Percentiles rank a stretch among this genome's conserved stretches.
phyloP scores from a whole-genome alignment of 345 rosid genomes.

The Odontarrhena argentea region DNA sequence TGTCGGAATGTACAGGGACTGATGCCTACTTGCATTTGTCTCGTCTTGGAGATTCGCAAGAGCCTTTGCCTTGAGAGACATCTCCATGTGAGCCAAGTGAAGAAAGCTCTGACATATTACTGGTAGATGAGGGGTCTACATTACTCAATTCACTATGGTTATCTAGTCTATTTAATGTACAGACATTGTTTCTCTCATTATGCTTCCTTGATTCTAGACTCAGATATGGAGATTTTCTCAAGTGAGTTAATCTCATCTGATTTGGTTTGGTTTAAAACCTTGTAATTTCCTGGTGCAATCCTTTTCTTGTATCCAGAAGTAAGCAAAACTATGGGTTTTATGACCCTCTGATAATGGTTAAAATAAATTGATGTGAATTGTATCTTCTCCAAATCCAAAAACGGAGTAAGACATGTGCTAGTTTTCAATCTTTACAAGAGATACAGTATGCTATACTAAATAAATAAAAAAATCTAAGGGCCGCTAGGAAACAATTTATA shows the following conservation, averaged over 20 bases:
- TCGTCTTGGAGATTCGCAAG: slow-evolving; percentile 67
- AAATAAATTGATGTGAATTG: no score
- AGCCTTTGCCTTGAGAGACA: slow-evolving; percentile 59
- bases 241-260: slow-evolving; percentile 37
- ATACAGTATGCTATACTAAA: no score
- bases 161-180: slow-evolving; percentile 27
- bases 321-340: background rate
- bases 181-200: slow-evolving; percentile 32
- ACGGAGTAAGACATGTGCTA: no score
- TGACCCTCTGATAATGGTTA: no score
- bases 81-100: slow-evolving; percentile 20
- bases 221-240: slow-evolving; percentile 29
- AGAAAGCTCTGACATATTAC: slow-evolving; percentile 30
- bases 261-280: slow-evolving; percentile 13
- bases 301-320: slow-evolving; percentile 17
- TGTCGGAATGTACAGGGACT: slow-evolving; percentile 57
- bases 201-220: slow-evolving; percentile 31
- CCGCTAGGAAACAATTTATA: no score
- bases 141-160: slow-evolving; percentile 13
- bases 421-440: no score
- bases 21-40: slow-evolving; percentile 70
- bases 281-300: background rate
- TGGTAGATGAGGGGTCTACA: slow-evolving; percentile 35
- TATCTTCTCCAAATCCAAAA: no score
- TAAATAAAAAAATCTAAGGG: no score